These are phyloP conservation scores for Hypholoma sublateritium DNA, from an alignment of 768 basidiomycete genomes.

Conservation along the genomic window DNA sequence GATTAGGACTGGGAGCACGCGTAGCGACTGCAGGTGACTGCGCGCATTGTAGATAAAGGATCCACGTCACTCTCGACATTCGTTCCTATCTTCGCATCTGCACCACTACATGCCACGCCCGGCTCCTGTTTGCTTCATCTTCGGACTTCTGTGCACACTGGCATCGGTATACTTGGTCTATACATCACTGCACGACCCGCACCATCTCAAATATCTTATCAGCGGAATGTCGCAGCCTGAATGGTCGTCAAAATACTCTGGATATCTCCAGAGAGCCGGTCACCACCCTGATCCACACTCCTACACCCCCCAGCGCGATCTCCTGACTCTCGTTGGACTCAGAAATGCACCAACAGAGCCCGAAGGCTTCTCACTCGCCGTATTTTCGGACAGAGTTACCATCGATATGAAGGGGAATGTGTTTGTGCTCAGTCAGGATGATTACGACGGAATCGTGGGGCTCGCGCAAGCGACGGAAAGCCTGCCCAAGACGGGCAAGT, in stretches of 20 bases:
- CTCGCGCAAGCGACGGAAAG: not conserved
- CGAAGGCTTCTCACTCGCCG: slow-evolving; percentile 9
- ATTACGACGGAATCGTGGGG: slow-evolving; percentile 10
- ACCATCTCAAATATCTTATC: not conserved
- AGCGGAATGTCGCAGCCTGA: slow-evolving; percentile 5
- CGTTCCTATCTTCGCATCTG: not conserved
- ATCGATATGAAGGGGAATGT: slow-evolving; percentile 4
- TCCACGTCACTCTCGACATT: not conserved
- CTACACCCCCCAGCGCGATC: not conserved
- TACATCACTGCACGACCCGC: not conserved
- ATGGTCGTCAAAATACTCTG: slow-evolving; percentile 10
- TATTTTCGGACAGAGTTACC: slow-evolving; percentile 9
- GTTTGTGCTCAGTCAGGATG: not conserved
- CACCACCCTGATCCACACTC: slow-evolving; percentile 4
- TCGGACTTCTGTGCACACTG: not conserved
- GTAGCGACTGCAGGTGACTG: not conserved
- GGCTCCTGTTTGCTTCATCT: not conserved
- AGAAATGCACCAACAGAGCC: slow-evolving; percentile 6
- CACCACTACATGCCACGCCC: slow-evolving; percentile 3
- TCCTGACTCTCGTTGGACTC: slow-evolving; percentile 2
- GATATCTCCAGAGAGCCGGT: slow-evolving; percentile 4
- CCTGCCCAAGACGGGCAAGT: slow-evolving; percentile 9
- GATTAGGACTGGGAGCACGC: not conserved
- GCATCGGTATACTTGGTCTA: not conserved
- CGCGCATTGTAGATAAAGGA: not conserved